Evolutionary conservation across 768 basidiomycete species (phyloP), one percentile per base, ranked within the genome.

Genomic region (Suillus paluster): DNA sequence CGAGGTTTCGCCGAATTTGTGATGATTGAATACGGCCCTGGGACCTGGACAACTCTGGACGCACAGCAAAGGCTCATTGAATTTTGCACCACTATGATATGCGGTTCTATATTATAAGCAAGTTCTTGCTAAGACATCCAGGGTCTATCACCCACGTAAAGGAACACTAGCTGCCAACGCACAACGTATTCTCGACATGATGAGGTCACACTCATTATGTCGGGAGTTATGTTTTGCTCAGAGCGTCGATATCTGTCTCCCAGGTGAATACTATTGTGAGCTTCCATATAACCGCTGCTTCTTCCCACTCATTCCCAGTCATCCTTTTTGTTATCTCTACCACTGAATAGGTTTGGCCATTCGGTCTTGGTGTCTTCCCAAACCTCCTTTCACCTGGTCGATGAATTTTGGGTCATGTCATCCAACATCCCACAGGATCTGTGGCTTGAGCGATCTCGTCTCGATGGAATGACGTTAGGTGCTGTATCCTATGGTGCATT

Each of bases 401-500:
- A 25, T 25, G 46, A 25, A 48, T 25, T 48, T 14, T 25, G 15
- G 46, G 46, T 14, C 15, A 48, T 48, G 46, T 25, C 23, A 25
- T 46, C 23, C 46, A 23, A 48, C 23, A 25, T 15, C 23, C 46
- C 23, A 46, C 3, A 7, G 8, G 25, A 48, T 48, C 23, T 15
- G 15, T 48, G 46, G 46, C 23, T 48, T 25, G 46, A 48, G 46
- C 23, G 23, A 25, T 48, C 46, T 48, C 46, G 46, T 48, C 46
- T 48, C 7, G 46, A 48, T 25, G 62, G 62, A n/a, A 57, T 63
- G 27, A 42, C 50, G 34, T 50, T 63, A 21, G 46, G 59, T 17
- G 48, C 42, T 17, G 62, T 63, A 52, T 36, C 61, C 10, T 63
- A 63, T 21, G 62, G 62, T 63, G n/a, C 30, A n/a, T 42, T 17